These are phyloP conservation scores for Fusarium solani-melongenae DNA, from an alignment of 2,329 filamentous ascomycete species.

Conservation along the genomic window DNA sequence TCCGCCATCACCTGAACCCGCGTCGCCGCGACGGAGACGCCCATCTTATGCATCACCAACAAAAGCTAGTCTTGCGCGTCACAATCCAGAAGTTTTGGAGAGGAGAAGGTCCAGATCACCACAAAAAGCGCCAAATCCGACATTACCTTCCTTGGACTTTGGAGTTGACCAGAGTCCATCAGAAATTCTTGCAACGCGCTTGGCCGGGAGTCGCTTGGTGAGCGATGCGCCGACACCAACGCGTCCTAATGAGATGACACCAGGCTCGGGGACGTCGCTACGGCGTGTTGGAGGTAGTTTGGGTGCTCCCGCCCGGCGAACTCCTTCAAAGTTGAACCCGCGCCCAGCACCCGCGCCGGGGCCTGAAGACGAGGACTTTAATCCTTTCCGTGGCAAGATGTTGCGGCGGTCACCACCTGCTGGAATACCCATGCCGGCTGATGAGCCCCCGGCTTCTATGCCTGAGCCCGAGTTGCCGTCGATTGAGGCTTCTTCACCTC, in stretches of 20 bases:
- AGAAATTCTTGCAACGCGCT: conserved; percentile 46
- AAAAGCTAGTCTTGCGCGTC: conserved; percentile 69
- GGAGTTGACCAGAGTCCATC: conserved; percentile 40
- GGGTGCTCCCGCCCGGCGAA: conserved; percentile 52
- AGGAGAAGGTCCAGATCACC: conserved; percentile 54
- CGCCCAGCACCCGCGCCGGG: conserved; percentile 60
- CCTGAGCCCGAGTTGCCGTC: conserved; percentile 23
- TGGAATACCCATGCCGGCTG: conserved; percentile 30
- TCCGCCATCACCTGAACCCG: conserved; percentile 40
- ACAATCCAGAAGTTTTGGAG: conserved; percentile 68
- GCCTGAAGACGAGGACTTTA: conserved; percentile 43
- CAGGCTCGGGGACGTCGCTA: conserved; percentile 26
- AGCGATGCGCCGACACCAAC: conserved; percentile 37
- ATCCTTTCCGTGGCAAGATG: conserved; percentile 46
- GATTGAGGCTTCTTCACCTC: conserved; percentile 5
- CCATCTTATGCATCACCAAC: conserved; percentile 76
- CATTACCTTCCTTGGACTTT: conserved; percentile 29
- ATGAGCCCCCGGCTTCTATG: conserved; percentile 26
- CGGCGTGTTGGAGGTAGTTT: conserved; percentile 45
- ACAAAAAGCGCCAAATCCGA: conserved; percentile 39
- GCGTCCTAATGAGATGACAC: conserved; percentile 18
- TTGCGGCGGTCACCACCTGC: conserved; percentile 46
- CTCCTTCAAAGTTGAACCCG: conserved; percentile 56
- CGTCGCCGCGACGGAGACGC: conserved; percentile 48
- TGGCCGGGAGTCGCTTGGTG: conserved; percentile 40